Base-by-base conservation (phyloP, 192 early-diverging fungal genomes). In the Cladochytrium replicatum region DNA sequence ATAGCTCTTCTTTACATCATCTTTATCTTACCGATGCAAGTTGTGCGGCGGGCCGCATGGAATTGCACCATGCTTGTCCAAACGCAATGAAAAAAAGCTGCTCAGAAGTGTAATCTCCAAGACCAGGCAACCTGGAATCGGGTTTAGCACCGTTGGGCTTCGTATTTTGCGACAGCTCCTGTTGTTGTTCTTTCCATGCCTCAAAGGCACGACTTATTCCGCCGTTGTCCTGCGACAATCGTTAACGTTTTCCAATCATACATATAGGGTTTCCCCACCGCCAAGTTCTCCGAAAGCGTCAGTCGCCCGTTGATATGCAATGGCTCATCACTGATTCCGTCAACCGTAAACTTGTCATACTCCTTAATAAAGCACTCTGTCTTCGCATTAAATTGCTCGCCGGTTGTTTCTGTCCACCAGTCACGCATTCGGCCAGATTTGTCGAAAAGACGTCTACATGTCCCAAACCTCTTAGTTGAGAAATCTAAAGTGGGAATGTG, bases 341-440 rank as follows among this genome's bases (percentile, higher is more conserved):
- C 22, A 6, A 82, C 61, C 0, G 66, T 73, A 27, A 64, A 80
- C 23, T 69, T 67, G 17, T 42, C 51, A 46, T 84, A 84, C 50
- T 84, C 72, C 8, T 81, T 41, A 11, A 83, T 55, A 51, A 83
- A 84, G 43, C 81, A 84, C 32, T 79, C 38, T 0, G 80, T 46
- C 42, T 54, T 50, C 5, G 53, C 43, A n/a, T 61, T 62, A 57
- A 83, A 84, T 23, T 66, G 56, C 30, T 53, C 44, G 6, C 67
- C 43, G 0, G 83, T 85, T 31, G 58, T 43, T 15, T 80, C 72
- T 6, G 78, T 76, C 85, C 85, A 88, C 86, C 86, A 88, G 46
- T 74, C 64, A n/a, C 40, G 32, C 29, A 55, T 37, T 2, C 44
- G 43, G 39, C 72, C 72, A 3, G 31, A 6, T 15, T 40, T 27